phyloP scores from a whole-genome alignment of 108 stramenopile genomes.

The Skeletonema marinoi region DNA sequence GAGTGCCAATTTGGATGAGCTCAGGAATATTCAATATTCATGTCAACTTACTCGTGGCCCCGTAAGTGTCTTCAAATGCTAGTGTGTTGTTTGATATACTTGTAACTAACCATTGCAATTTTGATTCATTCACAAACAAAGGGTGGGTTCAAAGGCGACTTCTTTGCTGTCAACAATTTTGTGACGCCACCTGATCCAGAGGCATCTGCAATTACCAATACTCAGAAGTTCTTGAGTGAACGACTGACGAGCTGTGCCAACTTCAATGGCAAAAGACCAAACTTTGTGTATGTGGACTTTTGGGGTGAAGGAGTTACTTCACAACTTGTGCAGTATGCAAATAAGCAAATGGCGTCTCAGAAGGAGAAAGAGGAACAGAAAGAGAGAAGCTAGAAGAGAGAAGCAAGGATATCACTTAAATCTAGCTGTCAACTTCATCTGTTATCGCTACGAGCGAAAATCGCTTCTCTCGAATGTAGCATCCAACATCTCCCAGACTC shows the following conservation, averaged over 20 bases:
- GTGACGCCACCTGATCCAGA: slow-evolving; percentile 44
- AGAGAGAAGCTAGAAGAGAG: not conserved
- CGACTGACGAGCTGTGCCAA: slow-evolving; percentile 37
- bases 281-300: slow-evolving; percentile 50
- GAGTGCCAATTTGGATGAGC: slow-evolving; percentile 37
- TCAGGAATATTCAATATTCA: slow-evolving; percentile 44
- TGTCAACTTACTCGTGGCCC: slow-evolving; percentile 58
- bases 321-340: slow-evolving; percentile 33
- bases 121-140: no score
- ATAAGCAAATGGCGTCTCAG: slow-evolving; percentile 7
- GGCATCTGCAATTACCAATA: slow-evolving; percentile 26
- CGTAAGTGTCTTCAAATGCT: not conserved
- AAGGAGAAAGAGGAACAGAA: not conserved
- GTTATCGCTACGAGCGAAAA: not conserved
- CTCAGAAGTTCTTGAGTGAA: slow-evolving; percentile 18
- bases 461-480: not conserved
- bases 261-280: slow-evolving; percentile 28
- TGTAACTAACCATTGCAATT: no score
- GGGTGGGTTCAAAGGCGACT: slow-evolving; percentile 13
- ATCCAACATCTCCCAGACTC: slow-evolving; percentile 6
- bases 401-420: not conserved
- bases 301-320: slow-evolving; percentile 35
- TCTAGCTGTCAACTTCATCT: not conserved
- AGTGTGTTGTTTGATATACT: no score
- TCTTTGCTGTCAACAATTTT: slow-evolving; percentile 47